Conservation (phyloP, 805 yeast genomes). For the Lipomyces sp. region DNA sequence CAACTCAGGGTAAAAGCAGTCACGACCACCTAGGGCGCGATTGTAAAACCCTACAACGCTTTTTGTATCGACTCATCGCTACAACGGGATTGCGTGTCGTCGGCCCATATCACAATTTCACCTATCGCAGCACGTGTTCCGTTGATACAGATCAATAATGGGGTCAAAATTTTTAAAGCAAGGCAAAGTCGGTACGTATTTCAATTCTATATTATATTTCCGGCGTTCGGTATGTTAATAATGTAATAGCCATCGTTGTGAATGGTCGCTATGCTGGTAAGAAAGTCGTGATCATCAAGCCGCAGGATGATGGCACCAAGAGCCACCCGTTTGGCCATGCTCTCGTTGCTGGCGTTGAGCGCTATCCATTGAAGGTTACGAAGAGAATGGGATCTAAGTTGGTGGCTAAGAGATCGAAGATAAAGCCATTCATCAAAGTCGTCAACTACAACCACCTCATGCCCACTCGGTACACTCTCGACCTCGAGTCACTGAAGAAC, state of each 20-base stretch:
- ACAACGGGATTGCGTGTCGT: background rate
- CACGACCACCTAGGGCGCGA: background rate
- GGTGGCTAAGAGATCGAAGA: constrained; percentile 92
- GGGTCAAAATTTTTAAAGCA: constrained; percentile 93
- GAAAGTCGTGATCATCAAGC: constrained; percentile 98
- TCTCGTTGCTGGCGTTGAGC: constrained; percentile 98
- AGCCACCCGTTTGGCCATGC: constrained; percentile 99
- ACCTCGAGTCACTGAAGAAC: constrained; percentile 92
- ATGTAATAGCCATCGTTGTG: constrained; percentile 82
- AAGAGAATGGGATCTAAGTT: constrained; percentile 94
- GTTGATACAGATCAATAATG: constrained; percentile 23
- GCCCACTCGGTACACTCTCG: constrained; percentile 99
- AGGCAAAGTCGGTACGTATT: constrained; percentile 96
- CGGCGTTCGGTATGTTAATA: background rate
- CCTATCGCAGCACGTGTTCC: constrained; percentile 15
- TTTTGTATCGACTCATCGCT: background rate
- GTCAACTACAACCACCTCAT: constrained; percentile 99
- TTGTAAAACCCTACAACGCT: background rate
- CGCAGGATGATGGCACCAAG: constrained; percentile 99
- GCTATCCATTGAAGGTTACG: constrained; percentile 96
- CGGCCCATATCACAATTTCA: background rate
- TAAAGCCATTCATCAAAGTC: constrained; percentile 98
- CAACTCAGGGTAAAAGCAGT: too few species aligned
- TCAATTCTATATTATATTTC: background rate
- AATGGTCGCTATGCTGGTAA: constrained; percentile 99